These are phyloP conservation scores for Phytophthora podocarpi DNA, from an alignment of 352 stramenopile species.

Conservation along the genomic window DNA sequence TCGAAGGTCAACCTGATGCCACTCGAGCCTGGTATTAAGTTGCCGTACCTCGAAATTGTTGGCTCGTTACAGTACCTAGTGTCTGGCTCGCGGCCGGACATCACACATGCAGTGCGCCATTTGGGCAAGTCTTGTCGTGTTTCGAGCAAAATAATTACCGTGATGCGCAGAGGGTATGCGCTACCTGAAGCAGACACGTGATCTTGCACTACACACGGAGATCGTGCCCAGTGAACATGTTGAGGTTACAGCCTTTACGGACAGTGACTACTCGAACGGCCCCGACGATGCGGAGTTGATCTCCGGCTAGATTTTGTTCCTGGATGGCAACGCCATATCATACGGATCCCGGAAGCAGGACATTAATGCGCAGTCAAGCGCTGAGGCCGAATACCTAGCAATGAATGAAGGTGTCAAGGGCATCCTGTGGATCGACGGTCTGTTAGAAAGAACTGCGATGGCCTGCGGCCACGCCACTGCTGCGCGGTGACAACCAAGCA, in stretches of 20 bases:
- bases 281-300: conserved; percentile 20
- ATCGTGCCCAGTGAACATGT: not conserved
- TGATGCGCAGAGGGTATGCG: not conserved
- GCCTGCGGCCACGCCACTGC: not conserved
- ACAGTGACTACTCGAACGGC: conserved; percentile 38
- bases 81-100: conserved; percentile 15
- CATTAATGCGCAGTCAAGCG: conserved; percentile 33
- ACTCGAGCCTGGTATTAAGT: not conserved
- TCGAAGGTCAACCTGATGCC: not conserved
- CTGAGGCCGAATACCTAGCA: conserved; percentile 36
- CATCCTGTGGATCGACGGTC: conserved; percentile 21
- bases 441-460: conserved; percentile 1
- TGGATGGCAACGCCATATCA: conserved; percentile 27
- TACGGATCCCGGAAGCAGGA: conserved; percentile 36
- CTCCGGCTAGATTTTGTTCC: conserved; percentile 27
- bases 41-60: conserved; percentile 1
- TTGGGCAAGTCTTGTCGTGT: conserved; percentile 7
- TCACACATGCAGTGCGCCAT: conserved; percentile 16
- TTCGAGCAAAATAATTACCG: conserved; percentile 3
- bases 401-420: conserved; percentile 17
- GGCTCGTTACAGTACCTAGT: conserved; percentile 8
- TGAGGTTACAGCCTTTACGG: conserved; percentile 7
- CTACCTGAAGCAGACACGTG: conserved; percentile 3
- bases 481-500: conserved; percentile 7
- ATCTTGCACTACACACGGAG: conserved; percentile 11